These are phyloP conservation scores for Psilocybe cubensis DNA, from an alignment of 768 basidiomycete genomes.

Conservation along the genomic window DNA sequence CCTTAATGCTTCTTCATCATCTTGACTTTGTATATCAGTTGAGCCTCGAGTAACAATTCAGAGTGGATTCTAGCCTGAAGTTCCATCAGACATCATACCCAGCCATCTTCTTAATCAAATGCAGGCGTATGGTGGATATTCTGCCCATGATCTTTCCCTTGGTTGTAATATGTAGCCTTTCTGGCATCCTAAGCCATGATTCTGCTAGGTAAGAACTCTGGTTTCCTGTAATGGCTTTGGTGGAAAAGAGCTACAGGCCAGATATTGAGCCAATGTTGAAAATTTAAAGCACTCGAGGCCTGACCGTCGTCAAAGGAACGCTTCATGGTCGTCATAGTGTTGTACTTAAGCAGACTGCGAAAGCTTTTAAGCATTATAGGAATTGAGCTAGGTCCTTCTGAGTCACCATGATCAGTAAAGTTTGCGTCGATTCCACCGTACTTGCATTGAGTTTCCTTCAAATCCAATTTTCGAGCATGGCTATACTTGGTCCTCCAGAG, in stretches of 20 bases:
- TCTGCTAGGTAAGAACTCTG: slow-evolving; percentile 27
- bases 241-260: slow-evolving; percentile 34
- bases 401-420: slow-evolving; percentile 34
- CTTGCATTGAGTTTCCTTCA: too few species aligned
- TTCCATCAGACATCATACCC: not conserved
- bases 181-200: slow-evolving; percentile 42
- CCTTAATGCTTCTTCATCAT: not conserved
- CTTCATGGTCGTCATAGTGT: slow-evolving; percentile 40
- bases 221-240: slow-evolving; percentile 36
- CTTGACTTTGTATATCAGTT: not conserved
- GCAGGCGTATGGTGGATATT: not conserved
- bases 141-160: slow-evolving; percentile 35
- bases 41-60: not conserved
- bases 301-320: slow-evolving; percentile 39
- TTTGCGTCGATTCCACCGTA: too few species aligned
- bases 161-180: slow-evolving; percentile 42
- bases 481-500: slow-evolving; percentile 41
- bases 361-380: slow-evolving; percentile 42
- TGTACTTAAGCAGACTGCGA: slow-evolving; percentile 33
- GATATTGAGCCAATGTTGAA: slow-evolving; percentile 32
- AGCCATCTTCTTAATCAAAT: too few species aligned
- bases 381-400: slow-evolving; percentile 44
- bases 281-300: slow-evolving; percentile 34
- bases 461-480: slow-evolving; percentile 18
- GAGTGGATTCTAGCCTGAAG: not conserved